These are phyloP conservation scores for Lactifluus piperatus DNA, from an alignment of 768 basidiomycete species.

Conservation along the genomic window DNA sequence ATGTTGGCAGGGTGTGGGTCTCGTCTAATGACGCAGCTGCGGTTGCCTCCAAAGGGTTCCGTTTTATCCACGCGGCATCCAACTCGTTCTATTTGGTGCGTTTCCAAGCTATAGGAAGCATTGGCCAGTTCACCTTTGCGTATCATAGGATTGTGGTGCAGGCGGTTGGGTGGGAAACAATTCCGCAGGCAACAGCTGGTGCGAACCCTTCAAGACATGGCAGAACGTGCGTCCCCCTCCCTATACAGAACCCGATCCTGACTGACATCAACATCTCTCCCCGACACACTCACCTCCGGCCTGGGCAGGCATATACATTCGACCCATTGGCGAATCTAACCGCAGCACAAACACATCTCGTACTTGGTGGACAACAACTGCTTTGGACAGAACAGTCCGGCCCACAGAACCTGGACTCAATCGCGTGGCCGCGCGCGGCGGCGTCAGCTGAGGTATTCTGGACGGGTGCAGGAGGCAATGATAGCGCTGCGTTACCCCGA, in stretches of 20 bases:
- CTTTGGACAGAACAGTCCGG: slow-evolving; percentile 71
- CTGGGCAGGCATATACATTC: no score
- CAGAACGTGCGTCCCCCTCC: no score
- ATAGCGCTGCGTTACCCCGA: slow-evolving; percentile 45
- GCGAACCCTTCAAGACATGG: slow-evolving; percentile 77
- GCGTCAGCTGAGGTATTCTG: slow-evolving; percentile 72
- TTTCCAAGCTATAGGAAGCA: background rate
- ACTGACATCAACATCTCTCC: no score
- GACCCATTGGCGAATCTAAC: no score
- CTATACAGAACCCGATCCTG: no score
- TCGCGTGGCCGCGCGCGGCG: slow-evolving; percentile 66
- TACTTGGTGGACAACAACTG: slow-evolving; percentile 65
- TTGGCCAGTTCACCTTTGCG: background rate
- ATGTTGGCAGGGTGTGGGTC: slow-evolving; percentile 53
- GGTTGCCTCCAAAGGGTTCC: slow-evolving; percentile 52
- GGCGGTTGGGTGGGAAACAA: slow-evolving; percentile 63
- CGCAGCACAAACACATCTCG: no score
- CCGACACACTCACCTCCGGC: no score
- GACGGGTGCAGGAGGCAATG: slow-evolving; percentile 39
- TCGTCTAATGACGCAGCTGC: no score
- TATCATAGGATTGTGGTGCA: no score
- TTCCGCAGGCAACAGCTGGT: slow-evolving; percentile 50
- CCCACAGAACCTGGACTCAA: slow-evolving; percentile 58
- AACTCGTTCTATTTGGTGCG: slow-evolving; percentile 70
- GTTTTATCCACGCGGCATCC: slow-evolving; percentile 58